These are phyloP conservation scores for Acer negundo DNA, from an alignment of 345 rosid genomes.

Conservation along the genomic window DNA sequence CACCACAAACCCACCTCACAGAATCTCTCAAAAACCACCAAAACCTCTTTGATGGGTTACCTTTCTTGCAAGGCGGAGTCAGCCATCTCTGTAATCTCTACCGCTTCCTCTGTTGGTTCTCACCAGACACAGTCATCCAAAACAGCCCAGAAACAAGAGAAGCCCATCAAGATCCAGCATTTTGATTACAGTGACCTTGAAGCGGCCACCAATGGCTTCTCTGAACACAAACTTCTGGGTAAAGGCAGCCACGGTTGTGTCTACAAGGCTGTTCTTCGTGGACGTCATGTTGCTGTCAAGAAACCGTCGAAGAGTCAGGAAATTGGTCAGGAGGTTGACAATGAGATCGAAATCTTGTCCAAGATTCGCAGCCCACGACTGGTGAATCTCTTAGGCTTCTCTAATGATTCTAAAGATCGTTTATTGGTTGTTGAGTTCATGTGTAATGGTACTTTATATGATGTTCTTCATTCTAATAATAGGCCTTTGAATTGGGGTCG, in stretches of 20 bases:
- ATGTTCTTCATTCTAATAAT: conserved; percentile 73
- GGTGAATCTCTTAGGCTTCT: conserved; percentile 88
- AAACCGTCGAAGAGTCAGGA: conserved; percentile 70
- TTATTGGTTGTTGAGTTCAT: conserved; percentile 89
- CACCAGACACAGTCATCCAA: conserved; percentile 38
- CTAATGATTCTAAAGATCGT: conserved; percentile 69
- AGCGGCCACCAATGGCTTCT: conserved; percentile 92
- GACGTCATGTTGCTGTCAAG: conserved; percentile 91
- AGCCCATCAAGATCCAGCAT: conserved; percentile 74
- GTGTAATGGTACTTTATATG: conserved; percentile 92
- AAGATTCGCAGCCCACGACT: conserved; percentile 83
- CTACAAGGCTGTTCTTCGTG: conserved; percentile 84
- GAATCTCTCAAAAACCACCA: neutral
- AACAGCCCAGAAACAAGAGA: conserved; percentile 36
- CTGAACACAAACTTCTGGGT: conserved; percentile 72
- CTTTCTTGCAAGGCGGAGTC: conserved; percentile 86
- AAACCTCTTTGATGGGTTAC: conserved; percentile 57
- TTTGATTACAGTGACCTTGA: conserved; percentile 86
- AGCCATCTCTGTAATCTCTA: conserved; percentile 43
- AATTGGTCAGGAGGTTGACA: conserved; percentile 67
- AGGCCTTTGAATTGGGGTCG: conserved; percentile 75
- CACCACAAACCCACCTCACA: conserved; percentile 5
- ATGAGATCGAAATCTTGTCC: conserved; percentile 95
- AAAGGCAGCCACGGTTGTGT: conserved; percentile 97
- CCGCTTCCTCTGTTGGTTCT: conserved; percentile 32